Evolutionary conservation across 179 eudicot species (phyloP).

Genomic region (Nepenthes alata): DNA sequence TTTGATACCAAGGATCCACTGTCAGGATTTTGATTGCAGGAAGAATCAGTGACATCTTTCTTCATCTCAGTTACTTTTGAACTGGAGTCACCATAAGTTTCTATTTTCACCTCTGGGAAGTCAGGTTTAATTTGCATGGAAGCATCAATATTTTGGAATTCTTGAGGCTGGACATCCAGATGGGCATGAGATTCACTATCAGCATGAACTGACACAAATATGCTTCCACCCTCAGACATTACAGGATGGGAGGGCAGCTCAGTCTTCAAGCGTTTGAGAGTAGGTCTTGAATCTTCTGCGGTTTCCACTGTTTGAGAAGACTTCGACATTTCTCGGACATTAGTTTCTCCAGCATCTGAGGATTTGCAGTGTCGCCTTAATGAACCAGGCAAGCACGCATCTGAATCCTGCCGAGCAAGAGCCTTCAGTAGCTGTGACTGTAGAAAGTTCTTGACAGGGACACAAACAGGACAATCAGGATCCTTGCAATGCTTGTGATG

Average conservation of each 20-base stretch:
- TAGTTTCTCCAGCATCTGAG: slow-evolving; percentile 25
- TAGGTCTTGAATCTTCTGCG: slow-evolving; percentile 41
- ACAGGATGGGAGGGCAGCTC: slow-evolving; percentile 39
- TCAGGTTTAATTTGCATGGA: slow-evolving; percentile 37
- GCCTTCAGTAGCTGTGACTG: slow-evolving; percentile 21
- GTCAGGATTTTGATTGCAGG: slow-evolving; percentile 27
- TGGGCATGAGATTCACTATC: slow-evolving; percentile 22
- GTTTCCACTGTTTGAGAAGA: slow-evolving; percentile 25
- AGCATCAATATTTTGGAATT: slow-evolving; percentile 22
- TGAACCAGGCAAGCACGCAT: slow-evolving; percentile 27
- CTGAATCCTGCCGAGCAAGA: slow-evolving; percentile 24
- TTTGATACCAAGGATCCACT: slow-evolving; percentile 8
- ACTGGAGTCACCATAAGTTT: slow-evolving; percentile 22
- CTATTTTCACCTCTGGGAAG: slow-evolving; percentile 38
- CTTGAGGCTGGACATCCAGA: slow-evolving; percentile 23
- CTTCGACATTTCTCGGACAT: slow-evolving; percentile 18
- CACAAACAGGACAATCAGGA: slow-evolving; percentile 71
- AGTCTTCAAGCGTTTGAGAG: slow-evolving; percentile 55
- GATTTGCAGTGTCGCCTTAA: slow-evolving; percentile 22
- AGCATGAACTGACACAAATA: slow-evolving; percentile 20
- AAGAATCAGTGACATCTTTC: slow-evolving; percentile 26
- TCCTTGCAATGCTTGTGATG: slow-evolving; percentile 54
- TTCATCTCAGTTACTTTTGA: slow-evolving; percentile 20
- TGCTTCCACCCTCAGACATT: slow-evolving; percentile 28
- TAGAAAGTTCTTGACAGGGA: slow-evolving; percentile 45